Evolutionary conservation across 2,329 filamentous ascomycete genomes (phyloP), one percentile per base, ranked within the genome.

Genomic region (Alternaria novae-zelandiae): DNA sequence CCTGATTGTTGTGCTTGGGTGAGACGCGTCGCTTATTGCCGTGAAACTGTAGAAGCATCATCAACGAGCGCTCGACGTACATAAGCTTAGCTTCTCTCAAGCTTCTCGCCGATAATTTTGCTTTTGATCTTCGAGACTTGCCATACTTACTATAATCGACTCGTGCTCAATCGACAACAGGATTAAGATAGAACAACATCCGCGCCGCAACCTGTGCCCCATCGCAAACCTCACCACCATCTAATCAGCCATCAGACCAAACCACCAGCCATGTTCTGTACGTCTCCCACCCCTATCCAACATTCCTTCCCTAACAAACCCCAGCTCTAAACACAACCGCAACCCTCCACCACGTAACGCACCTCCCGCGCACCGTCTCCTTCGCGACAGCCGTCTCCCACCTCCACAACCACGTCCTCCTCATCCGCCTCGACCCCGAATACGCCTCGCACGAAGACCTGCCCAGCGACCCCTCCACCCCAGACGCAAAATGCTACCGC

Each of bases 391-490:
- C 71, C 4, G 62, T 79, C 41, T 20, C 61, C 2, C 59, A 58
- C 23, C 72, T 80, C 11, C 76, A 78, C 45, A 74, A 80, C 67
- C 78, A 80, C 63, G 78, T 79, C 59, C 63, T 79, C 32, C 70
- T 79, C 23, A 77, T 80, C 55, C 71, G 70, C 0, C 73, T 80
- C 64, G 78, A 80, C 55, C 78, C 78, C 10, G 78, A 80, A 60
- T 70, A 79, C 50, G 65, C 70, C 2, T 70, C 71, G 64, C 79
- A 80, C 68, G 73, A 76, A 43, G 63, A 62, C 2, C 66, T 76
- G 3, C 70, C 76, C 21, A 41, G 66, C 2, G 68, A 72, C n/a
- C 51, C 66, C 10, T 36, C 62, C 1, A 55, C 69, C 1, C 68
- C 71, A 6, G 32, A 69, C 9, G 73, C 78, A 8, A 79, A 80